Percentiles rank a stretch among this genome's conserved stretches.
These are phyloP conservation scores for Collybia nuda DNA, from an alignment of 768 basidiomycete genomes.

Conservation along the genomic window DNA sequence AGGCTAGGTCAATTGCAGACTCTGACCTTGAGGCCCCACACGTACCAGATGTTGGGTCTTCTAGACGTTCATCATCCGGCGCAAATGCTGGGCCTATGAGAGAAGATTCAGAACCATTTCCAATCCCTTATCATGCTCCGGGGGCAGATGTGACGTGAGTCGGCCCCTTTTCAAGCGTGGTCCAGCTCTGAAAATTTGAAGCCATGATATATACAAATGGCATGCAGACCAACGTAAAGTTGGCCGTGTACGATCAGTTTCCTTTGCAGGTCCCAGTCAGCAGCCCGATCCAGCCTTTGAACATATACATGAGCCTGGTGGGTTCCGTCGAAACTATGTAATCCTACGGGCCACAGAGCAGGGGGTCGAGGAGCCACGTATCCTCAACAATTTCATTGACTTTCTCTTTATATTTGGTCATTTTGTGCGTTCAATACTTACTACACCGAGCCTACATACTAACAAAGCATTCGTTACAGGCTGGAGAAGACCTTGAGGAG, in stretches of 20 bases:
- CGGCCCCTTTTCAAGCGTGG: not conserved
- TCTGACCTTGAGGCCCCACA: slow-evolving; percentile 30
- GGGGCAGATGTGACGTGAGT: slow-evolving; percentile 94
- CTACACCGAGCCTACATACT: not conserved
- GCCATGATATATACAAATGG: slow-evolving; percentile 96
- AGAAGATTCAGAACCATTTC: slow-evolving; percentile 71
- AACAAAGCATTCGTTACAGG: slow-evolving; percentile 40
- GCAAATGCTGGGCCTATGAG: slow-evolving; percentile 20
- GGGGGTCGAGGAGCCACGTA: slow-evolving; percentile 57
- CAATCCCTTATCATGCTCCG: slow-evolving; percentile 84
- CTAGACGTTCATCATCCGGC: slow-evolving; percentile 25
- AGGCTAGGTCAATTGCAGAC: slow-evolving; percentile 23
- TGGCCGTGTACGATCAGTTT: slow-evolving; percentile 65
- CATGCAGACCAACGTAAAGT: slow-evolving; percentile 70
- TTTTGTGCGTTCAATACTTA: slow-evolving; percentile 62
- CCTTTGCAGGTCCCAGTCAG: slow-evolving; percentile 58
- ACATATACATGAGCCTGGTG: slow-evolving; percentile 94
- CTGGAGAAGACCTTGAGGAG: slow-evolving; percentile 87
- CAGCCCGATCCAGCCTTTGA: slow-evolving; percentile 77
- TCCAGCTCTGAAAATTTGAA: slow-evolving; percentile 23
- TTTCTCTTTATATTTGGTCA: slow-evolving; percentile 95
- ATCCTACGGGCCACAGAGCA: slow-evolving; percentile 69
- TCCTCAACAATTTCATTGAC: slow-evolving; percentile 88
- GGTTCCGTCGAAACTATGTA: slow-evolving; percentile 89
- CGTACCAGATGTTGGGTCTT: slow-evolving; percentile 16